Evolutionary conservation across 2,329 filamentous ascomycete genomes (phyloP).

Genomic region (Coniochaeta sp.): DNA sequence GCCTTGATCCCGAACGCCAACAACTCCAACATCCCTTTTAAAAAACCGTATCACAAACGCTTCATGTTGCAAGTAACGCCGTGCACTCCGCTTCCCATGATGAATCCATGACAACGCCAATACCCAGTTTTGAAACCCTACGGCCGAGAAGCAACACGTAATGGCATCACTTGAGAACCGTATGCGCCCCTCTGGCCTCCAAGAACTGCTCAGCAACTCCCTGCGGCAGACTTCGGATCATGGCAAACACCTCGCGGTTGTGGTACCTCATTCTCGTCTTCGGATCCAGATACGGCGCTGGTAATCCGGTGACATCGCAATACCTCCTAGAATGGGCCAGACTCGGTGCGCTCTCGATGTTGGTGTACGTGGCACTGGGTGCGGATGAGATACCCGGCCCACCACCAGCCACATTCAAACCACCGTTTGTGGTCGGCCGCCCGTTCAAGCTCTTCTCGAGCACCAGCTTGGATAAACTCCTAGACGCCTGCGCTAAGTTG

Average conservation of each 20-base stretch:
- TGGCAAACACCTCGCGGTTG: conserved; percentile 82
- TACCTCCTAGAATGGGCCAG: conserved; percentile 80
- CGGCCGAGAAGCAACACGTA: background rate
- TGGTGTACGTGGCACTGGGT: conserved; percentile 82
- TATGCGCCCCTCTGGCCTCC: conserved; percentile 85
- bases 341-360: conserved; percentile 85
- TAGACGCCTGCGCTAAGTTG: conserved; percentile 84
- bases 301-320: conserved; percentile 90
- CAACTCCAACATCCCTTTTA: background rate
- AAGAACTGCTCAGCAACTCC: conserved; percentile 81
- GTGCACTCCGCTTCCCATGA: background rate
- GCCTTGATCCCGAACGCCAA: background rate
- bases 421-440: conserved; percentile 27
- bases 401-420: conserved; percentile 17
- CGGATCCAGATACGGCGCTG: conserved; percentile 88
- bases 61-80: background rate
- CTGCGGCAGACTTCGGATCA: conserved; percentile 74
- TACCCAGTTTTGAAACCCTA: background rate
- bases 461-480: conserved; percentile 79
- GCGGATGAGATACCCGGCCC: conserved; percentile 37
- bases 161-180: conserved; percentile 68
- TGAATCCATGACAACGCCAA: background rate
- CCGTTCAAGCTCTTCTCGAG: conserved; percentile 65
- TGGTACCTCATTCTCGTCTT: conserved; percentile 92
- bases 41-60: background rate